These are phyloP conservation scores for Dalbergia cultrata DNA, from an alignment of 306 rosid genomes.

Conservation along the genomic window DNA sequence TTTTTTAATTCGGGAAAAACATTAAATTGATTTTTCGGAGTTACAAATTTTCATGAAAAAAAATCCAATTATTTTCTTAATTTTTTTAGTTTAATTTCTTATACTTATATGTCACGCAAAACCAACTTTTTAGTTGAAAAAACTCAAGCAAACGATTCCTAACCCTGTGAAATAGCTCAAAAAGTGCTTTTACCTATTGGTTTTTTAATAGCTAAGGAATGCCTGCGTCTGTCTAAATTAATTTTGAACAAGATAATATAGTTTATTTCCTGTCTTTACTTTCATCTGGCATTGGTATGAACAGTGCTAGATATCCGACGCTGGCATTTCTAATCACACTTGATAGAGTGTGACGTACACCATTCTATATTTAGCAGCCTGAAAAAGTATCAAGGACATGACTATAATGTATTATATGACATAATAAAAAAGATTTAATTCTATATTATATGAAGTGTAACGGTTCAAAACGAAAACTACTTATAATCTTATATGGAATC, in stretches of 20 bases:
- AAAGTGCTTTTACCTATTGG: too few species aligned
- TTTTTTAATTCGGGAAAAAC: too few species aligned
- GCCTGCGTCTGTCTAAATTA: too few species aligned
- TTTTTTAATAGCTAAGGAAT: too few species aligned
- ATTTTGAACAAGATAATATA: conserved; percentile 44
- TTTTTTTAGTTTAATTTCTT: too few species aligned
- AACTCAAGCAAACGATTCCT: neutral
- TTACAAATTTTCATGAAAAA: neutral
- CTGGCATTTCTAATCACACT: conserved; percentile 31
- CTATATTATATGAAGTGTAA: too few species aligned
- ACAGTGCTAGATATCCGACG: conserved; percentile 19
- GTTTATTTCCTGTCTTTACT: neutral
- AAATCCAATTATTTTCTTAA: too few species aligned
- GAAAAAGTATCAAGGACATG: conserved; percentile 12
- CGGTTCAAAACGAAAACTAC: too few species aligned
- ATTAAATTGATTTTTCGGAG: neutral
- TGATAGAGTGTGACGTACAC: conserved; percentile 42
- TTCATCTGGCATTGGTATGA: neutral
- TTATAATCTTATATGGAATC: too few species aligned
- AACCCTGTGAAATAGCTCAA: neutral
- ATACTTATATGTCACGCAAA: too few species aligned
- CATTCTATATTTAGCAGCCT: conserved; percentile 41
- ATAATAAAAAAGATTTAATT: too few species aligned
- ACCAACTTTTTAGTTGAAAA: too few species aligned
- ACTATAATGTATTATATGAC: neutral